Evolutionary conservation across 1,284 basidiomycete genomes (phyloP).

Genomic region (Ustilago shanxiensis): DNA sequence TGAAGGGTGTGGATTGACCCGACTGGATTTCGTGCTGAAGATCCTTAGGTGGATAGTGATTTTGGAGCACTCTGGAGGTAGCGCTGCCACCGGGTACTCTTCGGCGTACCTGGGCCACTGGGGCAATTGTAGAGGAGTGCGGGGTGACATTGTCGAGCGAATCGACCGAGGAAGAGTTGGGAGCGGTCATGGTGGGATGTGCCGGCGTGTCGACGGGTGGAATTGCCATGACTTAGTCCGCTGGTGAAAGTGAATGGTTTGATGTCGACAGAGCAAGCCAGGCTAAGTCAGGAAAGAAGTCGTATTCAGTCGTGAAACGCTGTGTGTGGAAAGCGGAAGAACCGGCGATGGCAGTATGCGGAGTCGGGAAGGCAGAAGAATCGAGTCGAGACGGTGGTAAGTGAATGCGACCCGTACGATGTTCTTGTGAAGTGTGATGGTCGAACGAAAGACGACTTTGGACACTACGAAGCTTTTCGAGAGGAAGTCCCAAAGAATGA

Average conservation of each 20-base stretch:
- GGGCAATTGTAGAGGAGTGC: conserved; percentile 20
- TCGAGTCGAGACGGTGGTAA: not conserved
- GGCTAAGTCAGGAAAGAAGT: not conserved
- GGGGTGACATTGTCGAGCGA: conserved; percentile 17
- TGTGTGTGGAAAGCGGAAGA: too few relatives aligned
- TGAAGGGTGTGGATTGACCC: conserved; percentile 9
- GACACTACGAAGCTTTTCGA: too few relatives aligned
- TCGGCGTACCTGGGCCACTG: conserved; percentile 7
- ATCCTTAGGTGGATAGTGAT: conserved; percentile 43
- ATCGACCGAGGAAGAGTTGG: not conserved
- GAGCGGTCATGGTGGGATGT: conserved; percentile 12
- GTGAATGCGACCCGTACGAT: not conserved
- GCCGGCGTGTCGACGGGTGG: conserved; percentile 11
- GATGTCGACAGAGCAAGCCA: conserved; percentile 11
- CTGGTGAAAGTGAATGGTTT: not conserved
- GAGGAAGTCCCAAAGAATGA: not conserved
- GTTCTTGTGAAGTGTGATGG: not conserved
- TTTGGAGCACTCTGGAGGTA: conserved; percentile 33
- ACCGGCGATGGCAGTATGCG: not conserved
- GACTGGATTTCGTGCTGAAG: conserved; percentile 16
- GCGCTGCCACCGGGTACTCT: conserved; percentile 7
- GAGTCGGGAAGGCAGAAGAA: not conserved
- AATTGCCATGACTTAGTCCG: conserved; percentile 28
- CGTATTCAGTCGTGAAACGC: too few relatives aligned
- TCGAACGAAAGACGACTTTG: not conserved